phyloP scores from a whole-genome alignment of 1,139 yeast genomes.

The Yamadazyma diddensiae region DNA sequence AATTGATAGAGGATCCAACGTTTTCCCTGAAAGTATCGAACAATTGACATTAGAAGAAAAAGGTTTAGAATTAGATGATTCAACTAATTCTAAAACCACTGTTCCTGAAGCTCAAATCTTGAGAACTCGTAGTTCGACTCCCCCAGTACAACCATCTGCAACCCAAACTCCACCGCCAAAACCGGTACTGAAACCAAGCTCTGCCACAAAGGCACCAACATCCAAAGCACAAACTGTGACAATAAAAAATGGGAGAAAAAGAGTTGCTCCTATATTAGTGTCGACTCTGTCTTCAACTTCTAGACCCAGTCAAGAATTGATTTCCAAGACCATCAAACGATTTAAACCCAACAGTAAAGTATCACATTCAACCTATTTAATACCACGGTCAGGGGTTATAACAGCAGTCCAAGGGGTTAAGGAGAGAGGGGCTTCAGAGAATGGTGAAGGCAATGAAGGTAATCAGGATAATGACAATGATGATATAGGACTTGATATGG shows the following conservation, averaged over 20 bases:
- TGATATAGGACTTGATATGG: constrained; percentile 38
- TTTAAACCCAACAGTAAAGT: constrained; percentile 26
- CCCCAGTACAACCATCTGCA: neutral
- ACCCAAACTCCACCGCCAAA: too few relatives aligned
- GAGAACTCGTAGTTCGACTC: constrained; percentile 3
- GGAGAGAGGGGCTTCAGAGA: constrained; percentile 16
- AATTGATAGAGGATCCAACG: constrained; percentile 77
- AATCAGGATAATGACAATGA: constrained; percentile 42
- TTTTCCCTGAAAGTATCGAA: constrained; percentile 82
- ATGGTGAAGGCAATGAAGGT: constrained; percentile 16
- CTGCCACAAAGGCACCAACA: too few relatives aligned
- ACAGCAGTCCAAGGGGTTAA: constrained; percentile 47
- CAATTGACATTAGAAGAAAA: constrained; percentile 72
- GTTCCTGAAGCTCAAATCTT: too few relatives aligned
- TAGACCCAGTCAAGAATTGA: constrained; percentile 4
- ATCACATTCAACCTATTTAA: constrained; percentile 38
- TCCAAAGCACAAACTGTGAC: constrained; percentile 40
- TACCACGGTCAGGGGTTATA: constrained; percentile 49
- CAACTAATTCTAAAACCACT: too few relatives aligned
- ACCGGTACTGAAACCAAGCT: too few relatives aligned
- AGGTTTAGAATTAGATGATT: too few relatives aligned
- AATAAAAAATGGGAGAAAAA: constrained; percentile 75
- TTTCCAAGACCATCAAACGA: constrained; percentile 15
- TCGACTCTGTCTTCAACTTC: constrained; percentile 42
- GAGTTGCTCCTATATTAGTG: constrained; percentile 83